Evolutionary conservation across 2,329 filamentous ascomycete species (phyloP), one percentile per base, ranked within the genome.

Genomic region (Metarhizium rileyi): DNA sequence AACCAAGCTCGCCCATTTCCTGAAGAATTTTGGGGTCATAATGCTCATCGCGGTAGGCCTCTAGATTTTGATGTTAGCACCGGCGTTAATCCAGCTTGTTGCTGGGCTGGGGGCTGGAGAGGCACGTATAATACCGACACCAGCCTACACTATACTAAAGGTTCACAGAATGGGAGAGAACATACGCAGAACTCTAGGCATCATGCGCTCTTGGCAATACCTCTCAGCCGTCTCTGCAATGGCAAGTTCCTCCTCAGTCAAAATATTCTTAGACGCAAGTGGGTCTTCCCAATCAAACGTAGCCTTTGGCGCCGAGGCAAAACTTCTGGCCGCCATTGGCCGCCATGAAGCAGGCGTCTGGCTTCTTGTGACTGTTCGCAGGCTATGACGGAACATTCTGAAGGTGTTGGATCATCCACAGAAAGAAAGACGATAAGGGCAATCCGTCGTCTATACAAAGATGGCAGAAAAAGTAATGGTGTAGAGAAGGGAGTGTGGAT

Each of bases 261-360:
- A 78, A 42, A 95, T 70, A 61, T 81, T 85, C 60, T 81, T 83
- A 33, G 84, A 76, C 25, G 77, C 78, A 51, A 98, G 74, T 20
- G 93, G 90, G 63, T 98, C 93, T 65, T 93, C 80, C 91, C 93
- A 98, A 66, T 95, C 83, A 66, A 96, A 97, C 20, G 58, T 56
- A 3, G 66, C 59, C 18, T 55, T 55, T 35, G 57, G 52, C 26
- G 64, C 59, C 10, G 68, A 69, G 41, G 69, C 66, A 54, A 67
- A 70, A 53, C 61, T 57, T 50, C 67, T 59, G 44, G 53, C 56
- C 50, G 57, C 59, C 41, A 55, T 58, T 52, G 59, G 60, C 50
- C 58, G 55, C 53, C 58, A 30, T 33, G 59, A 55, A 49, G 54
- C 52, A 44, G 56, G 52, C 22, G 53, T 45, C 25, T 26, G 46